Base-by-base conservation (phyloP, 148 eudicot genomes). In the Nepenthes gracilis region DNA sequence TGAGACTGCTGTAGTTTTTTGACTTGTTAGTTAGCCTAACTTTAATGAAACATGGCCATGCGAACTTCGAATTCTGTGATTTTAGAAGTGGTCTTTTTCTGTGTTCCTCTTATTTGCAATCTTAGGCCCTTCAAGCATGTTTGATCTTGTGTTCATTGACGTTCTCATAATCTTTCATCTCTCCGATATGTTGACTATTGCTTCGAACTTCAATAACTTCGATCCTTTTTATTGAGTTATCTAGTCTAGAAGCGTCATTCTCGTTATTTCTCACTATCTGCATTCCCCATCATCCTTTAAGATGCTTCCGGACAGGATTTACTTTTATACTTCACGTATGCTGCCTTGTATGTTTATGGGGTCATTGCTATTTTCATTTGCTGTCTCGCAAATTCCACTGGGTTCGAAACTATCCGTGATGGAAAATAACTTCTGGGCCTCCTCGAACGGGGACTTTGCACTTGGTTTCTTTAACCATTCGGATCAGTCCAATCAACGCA, bases 361-460 rank as follows among this genome's bases (percentile, higher is more conserved):
- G 43, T 77, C 71, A 69, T 64, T 79, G 48, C 60, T 66, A 35
- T 65, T 60, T 45, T 63, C 74, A 7, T 67, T 36, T 60, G 75
- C 55, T 34, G 36, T 43, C 36, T 75, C 82, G 40, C 70, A 75
- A 69, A 79, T 85, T 70, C 68, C 75, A 36, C 23, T 85, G 67
- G 90, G 82, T 59, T 81, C 90, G 47, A 79, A 70, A 55, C 72
- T 85, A 14, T 59, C 78, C 43, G 80, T 77, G 36, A 56, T 51
- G 54, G 79, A 70, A 35, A 77, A 77, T 61, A 61, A 70, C 40
- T 66, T 61, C 32, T 81, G 90, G 90, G 71, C 77, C 12, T 85
- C 90, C 47, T 69, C 84, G 43, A 81, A 73, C 70, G 86, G 82
- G 58, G 80, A 77, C 64, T 85, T 81, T 54, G 84, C 82, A 13